Percentiles rank a stretch among this genome's conserved stretches.
Evolutionary conservation across 305 asterid genomes (phyloP).

Genomic region (Nicotiana rustica): DNA sequence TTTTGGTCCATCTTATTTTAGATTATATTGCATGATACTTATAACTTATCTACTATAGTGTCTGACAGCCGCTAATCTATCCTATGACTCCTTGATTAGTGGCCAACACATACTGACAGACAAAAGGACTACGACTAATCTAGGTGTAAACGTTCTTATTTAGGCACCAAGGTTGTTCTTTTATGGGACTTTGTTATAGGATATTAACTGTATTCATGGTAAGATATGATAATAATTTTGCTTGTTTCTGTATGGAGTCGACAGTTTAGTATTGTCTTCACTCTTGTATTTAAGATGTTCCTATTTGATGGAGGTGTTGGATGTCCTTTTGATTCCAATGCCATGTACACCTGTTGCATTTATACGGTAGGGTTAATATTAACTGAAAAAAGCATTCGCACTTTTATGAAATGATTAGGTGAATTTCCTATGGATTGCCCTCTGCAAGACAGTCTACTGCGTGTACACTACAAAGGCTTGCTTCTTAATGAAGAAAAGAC

Average conservation of each 20-base stretch:
- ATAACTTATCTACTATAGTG: neutral
- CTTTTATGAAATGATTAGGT: conserved; percentile 61
- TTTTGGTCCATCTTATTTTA: neutral
- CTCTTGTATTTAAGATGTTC: neutral
- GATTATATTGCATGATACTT: neutral
- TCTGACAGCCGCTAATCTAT: neutral
- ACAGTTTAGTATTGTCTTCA: neutral
- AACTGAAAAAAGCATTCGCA: conserved; percentile 35
- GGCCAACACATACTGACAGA: neutral
- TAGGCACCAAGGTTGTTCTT: neutral
- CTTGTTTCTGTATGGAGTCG: conserved; percentile 14
- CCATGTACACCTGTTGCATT: neutral
- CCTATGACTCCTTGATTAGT: neutral
- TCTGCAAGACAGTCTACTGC: conserved; percentile 89
- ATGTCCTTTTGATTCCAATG: conserved; percentile 18
- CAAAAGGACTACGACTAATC: neutral
- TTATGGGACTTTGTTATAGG: neutral
- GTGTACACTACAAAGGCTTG: conserved; percentile 90
- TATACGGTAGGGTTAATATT: neutral
- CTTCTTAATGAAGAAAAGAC: conserved; percentile 84
- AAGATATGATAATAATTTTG: neutral
- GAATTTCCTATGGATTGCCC: conserved; percentile 99
- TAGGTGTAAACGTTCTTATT: neutral
- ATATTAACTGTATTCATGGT: neutral
- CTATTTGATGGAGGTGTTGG: conserved; percentile 24